phyloP scores from a whole-genome alignment of 1,284 basidiomycete species.

The Ustilago trichophora region DNA sequence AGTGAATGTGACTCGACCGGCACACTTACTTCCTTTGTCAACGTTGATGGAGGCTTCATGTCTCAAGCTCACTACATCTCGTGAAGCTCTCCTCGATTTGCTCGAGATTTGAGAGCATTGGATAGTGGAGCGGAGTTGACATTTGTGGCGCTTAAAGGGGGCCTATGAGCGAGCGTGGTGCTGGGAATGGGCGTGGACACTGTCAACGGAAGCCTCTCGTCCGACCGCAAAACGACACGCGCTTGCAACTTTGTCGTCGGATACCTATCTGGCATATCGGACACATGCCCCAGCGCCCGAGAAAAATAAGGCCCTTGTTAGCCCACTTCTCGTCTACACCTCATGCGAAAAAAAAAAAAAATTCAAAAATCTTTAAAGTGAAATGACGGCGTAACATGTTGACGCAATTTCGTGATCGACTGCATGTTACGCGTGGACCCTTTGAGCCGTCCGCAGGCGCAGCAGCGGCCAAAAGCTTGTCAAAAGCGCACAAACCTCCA shows the following conservation, averaged over 20 bases:
- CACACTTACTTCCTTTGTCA: background rate
- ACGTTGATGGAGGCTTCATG: too few relatives aligned
- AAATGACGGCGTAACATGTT: conserved; percentile 5
- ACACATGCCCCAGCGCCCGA: background rate
- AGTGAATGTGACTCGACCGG: conserved; percentile 20
- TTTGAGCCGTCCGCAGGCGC: too few relatives aligned
- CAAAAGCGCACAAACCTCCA: conserved; percentile 22
- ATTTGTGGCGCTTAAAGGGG: background rate
- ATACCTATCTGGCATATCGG: background rate
- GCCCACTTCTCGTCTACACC: too few relatives aligned
- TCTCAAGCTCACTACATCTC: too few relatives aligned
- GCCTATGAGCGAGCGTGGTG: too few relatives aligned
- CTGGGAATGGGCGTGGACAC: too few relatives aligned
- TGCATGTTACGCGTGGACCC: conserved; percentile 28
- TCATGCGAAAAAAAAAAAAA: too few relatives aligned
- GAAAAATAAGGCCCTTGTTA: too few relatives aligned
- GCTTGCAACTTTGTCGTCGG: background rate
- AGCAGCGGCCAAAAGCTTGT: conserved; percentile 3
- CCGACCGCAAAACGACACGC: conserved; percentile 13
- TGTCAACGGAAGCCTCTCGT: conserved; percentile 15
- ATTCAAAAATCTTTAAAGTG: too few relatives aligned
- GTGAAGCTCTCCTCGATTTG: too few relatives aligned
- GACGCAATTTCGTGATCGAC: conserved; percentile 29
- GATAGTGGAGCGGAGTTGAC: too few relatives aligned
- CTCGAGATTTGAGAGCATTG: too few relatives aligned